phyloP scores from a whole-genome alignment of 805 yeast species.

The Ogataea trehaloabstinens region DNA sequence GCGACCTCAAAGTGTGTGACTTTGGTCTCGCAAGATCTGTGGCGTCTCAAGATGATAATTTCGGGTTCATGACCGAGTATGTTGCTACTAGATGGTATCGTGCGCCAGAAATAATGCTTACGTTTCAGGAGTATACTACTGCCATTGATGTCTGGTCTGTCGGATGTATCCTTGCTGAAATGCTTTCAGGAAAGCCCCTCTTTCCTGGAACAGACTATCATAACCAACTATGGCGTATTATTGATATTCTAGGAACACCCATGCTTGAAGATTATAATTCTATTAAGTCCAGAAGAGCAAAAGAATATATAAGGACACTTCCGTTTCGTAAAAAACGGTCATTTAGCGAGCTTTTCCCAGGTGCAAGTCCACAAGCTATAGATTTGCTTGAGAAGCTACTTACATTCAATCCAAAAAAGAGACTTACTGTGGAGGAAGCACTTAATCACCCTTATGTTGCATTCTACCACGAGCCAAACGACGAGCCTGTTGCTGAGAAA shows the following conservation, averaged over 20 bases:
- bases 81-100: constrained; percentile 98
- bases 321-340: constrained; percentile 69
- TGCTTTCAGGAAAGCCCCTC: constrained; percentile 79
- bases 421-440: constrained; percentile 84
- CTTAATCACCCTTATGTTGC: constrained; percentile 80
- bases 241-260: constrained; percentile 88
- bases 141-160: constrained; percentile 98
- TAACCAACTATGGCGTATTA: constrained; percentile 80
- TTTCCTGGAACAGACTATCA: constrained; percentile 96
- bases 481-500: constrained; percentile 84
- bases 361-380: constrained; percentile 63
- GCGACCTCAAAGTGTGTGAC: constrained; percentile 92
- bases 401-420: constrained; percentile 76
- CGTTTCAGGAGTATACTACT: constrained; percentile 88
- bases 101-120: constrained; percentile 96
- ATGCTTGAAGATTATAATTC: constrained; percentile 70
- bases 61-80: constrained; percentile 90
- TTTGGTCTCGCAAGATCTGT: constrained; percentile 82
- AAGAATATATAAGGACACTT: constrained; percentile 79
- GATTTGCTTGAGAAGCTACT: constrained; percentile 68
- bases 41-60: constrained; percentile 61
- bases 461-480: constrained; percentile 91
- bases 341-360: constrained; percentile 47
- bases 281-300: constrained; percentile 77
- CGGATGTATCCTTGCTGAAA: constrained; percentile 92